These are phyloP conservation scores for Colletotrichum siamense DNA, from an alignment of 2,329 filamentous ascomycete genomes.

Conservation along the genomic window DNA sequence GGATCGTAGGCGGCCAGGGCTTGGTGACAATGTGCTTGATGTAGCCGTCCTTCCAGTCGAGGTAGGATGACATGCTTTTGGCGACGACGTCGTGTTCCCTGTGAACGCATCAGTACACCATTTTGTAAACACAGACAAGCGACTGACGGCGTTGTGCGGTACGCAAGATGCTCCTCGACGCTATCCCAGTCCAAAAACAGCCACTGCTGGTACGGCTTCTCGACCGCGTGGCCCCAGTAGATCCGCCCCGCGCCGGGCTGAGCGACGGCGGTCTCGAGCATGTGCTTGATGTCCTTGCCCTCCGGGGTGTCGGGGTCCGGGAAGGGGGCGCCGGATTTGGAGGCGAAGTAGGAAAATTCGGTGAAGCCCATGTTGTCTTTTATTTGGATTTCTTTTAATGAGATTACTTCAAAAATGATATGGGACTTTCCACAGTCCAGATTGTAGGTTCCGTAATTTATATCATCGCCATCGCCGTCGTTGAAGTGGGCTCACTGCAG, in stretches of 20 bases:
- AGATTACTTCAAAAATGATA: too few species aligned
- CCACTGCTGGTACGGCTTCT: conserved; percentile 29
- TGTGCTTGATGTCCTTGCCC: conserved; percentile 2
- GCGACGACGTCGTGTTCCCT: background rate
- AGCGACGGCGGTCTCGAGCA: conserved; percentile 23
- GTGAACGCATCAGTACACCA: too few species aligned
- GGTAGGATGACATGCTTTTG: background rate
- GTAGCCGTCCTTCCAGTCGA: background rate
- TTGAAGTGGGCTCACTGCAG: background rate
- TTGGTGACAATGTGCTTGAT: conserved; percentile 49
- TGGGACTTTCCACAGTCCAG: too few species aligned
- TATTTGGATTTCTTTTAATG: too few species aligned
- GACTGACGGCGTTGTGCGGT: conserved; percentile 24
- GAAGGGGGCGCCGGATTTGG: conserved; percentile 23
- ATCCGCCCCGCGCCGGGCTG: conserved; percentile 26
- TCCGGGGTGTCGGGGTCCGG: conserved; percentile 21
- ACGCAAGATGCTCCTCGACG: conserved; percentile 23
- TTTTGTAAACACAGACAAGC: rapidly evolving
- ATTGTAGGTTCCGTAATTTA: background rate
- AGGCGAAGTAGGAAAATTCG: conserved; percentile 25
- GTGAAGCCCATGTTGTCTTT: too few species aligned
- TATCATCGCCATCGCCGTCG: background rate
- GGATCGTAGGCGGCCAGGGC: background rate
- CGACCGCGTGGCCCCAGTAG: conserved; percentile 28
- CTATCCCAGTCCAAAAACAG: conserved; percentile 31